A percentile compares a stretch with the other conserved stretches of the same genome.
phyloP scores from a whole-genome alignment of 2,329 filamentous ascomycete genomes.

The Penicillium sp. region DNA sequence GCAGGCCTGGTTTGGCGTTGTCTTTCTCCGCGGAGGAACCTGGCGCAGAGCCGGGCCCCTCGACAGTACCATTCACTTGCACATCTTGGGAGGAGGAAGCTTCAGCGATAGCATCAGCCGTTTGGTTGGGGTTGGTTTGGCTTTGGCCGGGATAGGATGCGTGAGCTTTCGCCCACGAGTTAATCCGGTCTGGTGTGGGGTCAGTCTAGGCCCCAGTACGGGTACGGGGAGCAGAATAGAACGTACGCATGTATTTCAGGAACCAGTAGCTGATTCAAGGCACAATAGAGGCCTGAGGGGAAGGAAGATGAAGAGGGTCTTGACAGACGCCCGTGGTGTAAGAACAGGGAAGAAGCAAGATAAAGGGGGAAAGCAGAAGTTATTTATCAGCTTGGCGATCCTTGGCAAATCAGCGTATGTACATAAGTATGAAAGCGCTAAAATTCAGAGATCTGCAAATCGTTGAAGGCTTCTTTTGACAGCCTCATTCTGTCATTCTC shows the following conservation, averaged over 20 bases:
- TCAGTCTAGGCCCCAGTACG: neutral
- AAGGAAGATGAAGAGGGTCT: neutral
- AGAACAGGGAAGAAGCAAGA: neutral
- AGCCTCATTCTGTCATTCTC: slow-evolving; percentile 2
- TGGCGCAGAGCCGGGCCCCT: slow-evolving; percentile 13
- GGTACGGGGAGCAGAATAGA: neutral
- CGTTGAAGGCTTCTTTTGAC: slow-evolving; percentile 5
- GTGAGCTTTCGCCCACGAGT: slow-evolving; percentile 42
- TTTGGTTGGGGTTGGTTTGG: slow-evolving; percentile 3
- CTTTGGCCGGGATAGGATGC: slow-evolving; percentile 22
- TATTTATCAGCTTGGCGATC: slow-evolving; percentile 18
- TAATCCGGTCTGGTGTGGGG: slow-evolving; percentile 33
- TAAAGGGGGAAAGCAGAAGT: slow-evolving; percentile 3
- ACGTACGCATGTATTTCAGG: slow-evolving; percentile 38
- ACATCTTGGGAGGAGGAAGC: slow-evolving; percentile 20
- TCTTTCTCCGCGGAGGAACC: slow-evolving; percentile 21
- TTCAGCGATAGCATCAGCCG: slow-evolving; percentile 5
- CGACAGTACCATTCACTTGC: slow-evolving; percentile 26
- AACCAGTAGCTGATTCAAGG: slow-evolving; percentile 21
- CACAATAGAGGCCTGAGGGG: slow-evolving; percentile 16
- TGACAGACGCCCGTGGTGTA: slow-evolving; percentile 1
- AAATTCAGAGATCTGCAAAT: slow-evolving; percentile 9
- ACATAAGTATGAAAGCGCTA: neutral
- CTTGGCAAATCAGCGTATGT: slow-evolving; percentile 7
- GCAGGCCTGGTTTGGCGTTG: slow-evolving; percentile 20